phyloP scores from a whole-genome alignment of 2,329 filamentous ascomycete species.

The Neocucurbitaria cava region DNA sequence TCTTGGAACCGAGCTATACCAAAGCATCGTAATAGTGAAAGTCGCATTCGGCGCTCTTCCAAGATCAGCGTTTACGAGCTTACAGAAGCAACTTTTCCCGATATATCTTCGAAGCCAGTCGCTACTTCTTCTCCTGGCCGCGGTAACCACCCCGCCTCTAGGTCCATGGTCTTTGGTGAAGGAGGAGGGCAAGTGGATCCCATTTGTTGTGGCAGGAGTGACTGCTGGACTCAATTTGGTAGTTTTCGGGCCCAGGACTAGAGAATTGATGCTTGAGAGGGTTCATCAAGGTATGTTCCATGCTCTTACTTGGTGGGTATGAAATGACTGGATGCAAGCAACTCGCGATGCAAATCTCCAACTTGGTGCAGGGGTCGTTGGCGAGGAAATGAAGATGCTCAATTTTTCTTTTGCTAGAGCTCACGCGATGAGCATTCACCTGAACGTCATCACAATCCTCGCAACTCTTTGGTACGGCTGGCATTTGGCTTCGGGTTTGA shows the following conservation, averaged over 20 bases:
- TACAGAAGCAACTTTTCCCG: constrained; percentile 52
- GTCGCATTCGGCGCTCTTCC: constrained; percentile 47
- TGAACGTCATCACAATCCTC: constrained; percentile 50
- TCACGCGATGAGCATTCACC: constrained; percentile 54
- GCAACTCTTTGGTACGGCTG: constrained; percentile 39
- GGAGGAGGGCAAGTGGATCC: constrained; percentile 26
- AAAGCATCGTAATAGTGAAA: constrained; percentile 53
- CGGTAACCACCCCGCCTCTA: constrained; percentile 42
- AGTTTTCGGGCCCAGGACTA: constrained; percentile 47
- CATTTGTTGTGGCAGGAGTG: constrained; percentile 38
- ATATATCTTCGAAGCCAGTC: constrained; percentile 50
- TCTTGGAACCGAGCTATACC: constrained; percentile 50
- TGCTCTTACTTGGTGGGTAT: background rate
- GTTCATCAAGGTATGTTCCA: constrained; percentile 32
- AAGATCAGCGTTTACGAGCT: constrained; percentile 45
- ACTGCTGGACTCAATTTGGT: constrained; percentile 48
- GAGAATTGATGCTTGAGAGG: constrained; percentile 44
- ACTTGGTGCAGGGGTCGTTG: background rate
- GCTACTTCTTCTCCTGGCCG: constrained; percentile 44
- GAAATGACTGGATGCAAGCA: constrained; percentile 8
- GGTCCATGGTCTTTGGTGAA: constrained; percentile 37
- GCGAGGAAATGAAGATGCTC: constrained; percentile 27
- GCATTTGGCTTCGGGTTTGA: constrained; percentile 25
- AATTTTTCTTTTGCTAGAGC: constrained; percentile 46
- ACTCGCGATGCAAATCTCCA: constrained; percentile 21